Evolutionary conservation across 805 yeast species (phyloP).

Genomic region (Trichomonascus vanleenenianus): DNA sequence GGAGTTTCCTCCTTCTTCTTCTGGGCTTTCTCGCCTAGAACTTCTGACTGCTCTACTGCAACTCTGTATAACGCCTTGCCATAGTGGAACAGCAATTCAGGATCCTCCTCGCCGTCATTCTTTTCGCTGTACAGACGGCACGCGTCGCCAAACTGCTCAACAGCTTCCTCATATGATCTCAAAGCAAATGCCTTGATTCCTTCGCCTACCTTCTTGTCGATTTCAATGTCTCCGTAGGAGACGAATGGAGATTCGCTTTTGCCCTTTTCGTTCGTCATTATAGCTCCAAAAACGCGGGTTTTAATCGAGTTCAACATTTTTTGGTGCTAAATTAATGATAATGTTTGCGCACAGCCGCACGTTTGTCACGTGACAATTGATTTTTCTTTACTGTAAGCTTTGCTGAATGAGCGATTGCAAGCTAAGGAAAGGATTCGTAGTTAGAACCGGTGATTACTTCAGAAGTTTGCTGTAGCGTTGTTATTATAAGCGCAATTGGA

Average conservation of each 20-base stretch:
- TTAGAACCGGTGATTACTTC: too few relatives aligned
- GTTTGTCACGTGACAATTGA: too few relatives aligned
- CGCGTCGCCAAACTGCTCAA: slow-evolving; percentile 63
- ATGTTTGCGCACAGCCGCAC: neutral
- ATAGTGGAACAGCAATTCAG: slow-evolving; percentile 64
- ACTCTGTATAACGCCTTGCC: slow-evolving; percentile 74
- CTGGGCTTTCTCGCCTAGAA: slow-evolving; percentile 48
- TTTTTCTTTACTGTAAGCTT: too few relatives aligned
- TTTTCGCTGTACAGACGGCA: slow-evolving; percentile 48
- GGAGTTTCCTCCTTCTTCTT: slow-evolving; percentile 18
- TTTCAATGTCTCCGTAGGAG: slow-evolving; percentile 24
- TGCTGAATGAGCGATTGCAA: too few relatives aligned
- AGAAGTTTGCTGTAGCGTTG: neutral
- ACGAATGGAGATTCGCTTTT: neutral
- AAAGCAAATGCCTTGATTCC: slow-evolving; percentile 61
- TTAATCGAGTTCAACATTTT: neutral
- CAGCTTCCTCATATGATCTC: slow-evolving; percentile 61
- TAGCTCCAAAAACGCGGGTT: neutral
- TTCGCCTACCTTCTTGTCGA: slow-evolving; percentile 43
- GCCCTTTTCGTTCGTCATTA: neutral
- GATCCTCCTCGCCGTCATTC: slow-evolving; percentile 54
- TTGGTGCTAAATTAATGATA: neutral
- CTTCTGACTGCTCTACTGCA: slow-evolving; percentile 67
- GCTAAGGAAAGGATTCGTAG: too few relatives aligned
- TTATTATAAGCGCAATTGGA: too few relatives aligned